phyloP scores from a whole-genome alignment of 441 rosid species.

The Croton setiger region DNA sequence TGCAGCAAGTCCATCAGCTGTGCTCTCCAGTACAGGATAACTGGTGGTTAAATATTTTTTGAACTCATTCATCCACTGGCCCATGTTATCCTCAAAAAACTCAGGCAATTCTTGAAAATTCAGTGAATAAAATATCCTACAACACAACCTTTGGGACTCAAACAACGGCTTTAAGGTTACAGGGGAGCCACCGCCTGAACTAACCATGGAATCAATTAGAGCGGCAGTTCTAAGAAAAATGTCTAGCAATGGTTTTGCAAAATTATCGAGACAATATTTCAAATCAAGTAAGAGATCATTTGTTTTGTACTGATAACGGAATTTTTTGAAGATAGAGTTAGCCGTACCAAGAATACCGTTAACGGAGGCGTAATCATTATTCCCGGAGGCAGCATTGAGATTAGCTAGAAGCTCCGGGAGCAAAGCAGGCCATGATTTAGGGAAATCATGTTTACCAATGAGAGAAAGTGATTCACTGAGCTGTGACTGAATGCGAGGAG shows the following conservation, averaged over 20 bases:
- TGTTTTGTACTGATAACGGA: conserved; percentile 74
- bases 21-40: conserved; percentile 60
- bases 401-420: conserved; percentile 74
- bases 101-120: conserved; percentile 94
- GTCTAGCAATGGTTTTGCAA: conserved; percentile 64
- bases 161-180: conserved; percentile 50
- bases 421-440: conserved; percentile 71
- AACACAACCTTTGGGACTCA: conserved; percentile 85
- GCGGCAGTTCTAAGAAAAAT: conserved; percentile 58
- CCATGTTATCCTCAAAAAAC: conserved; percentile 95
- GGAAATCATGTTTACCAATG: conserved; percentile 89
- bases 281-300: conserved; percentile 73
- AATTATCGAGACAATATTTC: conserved; percentile 73
- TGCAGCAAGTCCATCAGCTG: conserved; percentile 45
- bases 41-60: conserved; percentile 57
- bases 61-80: conserved; percentile 87
- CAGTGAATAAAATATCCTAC: conserved; percentile 78
- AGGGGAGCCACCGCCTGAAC: conserved; percentile 47
- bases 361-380: conserved; percentile 58
- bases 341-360: conserved; percentile 94
- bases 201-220: conserved; percentile 50
- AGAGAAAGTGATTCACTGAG: conserved; percentile 85
- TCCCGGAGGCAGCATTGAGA: conserved; percentile 42
- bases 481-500: conserved; percentile 86
- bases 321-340: conserved; percentile 81